Evolutionary conservation across 805 yeast species (phyloP).

Genomic region (Myxozyma monticola): DNA sequence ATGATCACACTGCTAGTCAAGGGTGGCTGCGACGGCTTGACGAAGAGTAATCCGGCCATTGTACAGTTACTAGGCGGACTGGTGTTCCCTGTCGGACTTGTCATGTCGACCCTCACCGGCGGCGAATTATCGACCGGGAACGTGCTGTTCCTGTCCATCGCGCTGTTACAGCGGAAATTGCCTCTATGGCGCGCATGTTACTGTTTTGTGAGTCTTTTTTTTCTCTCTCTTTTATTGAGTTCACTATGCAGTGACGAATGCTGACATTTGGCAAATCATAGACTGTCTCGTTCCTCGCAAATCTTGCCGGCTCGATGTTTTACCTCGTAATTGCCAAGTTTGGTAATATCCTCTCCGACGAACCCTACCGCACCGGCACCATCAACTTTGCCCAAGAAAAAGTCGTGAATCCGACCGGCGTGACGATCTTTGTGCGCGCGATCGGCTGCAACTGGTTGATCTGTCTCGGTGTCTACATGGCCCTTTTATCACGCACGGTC

Average conservation of each 20-base stretch:
- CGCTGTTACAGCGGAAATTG: conserved; percentile 24
- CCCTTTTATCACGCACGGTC: conserved; percentile 73
- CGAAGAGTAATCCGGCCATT: conserved; percentile 24
- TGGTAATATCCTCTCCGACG: conserved; percentile 22
- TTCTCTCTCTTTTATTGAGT: not conserved
- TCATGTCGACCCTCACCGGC: conserved; percentile 29
- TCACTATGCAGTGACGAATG: not conserved
- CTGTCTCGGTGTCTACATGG: conserved; percentile 71
- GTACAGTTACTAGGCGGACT: conserved; percentile 27
- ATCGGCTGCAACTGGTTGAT: conserved; percentile 79
- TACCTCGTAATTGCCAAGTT: conserved; percentile 27
- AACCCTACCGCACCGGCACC: conserved; percentile 25
- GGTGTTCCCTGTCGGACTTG: conserved; percentile 31
- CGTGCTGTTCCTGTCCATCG: conserved; percentile 22
- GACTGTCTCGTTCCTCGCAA: conserved; percentile 26
- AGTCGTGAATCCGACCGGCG: conserved; percentile 16
- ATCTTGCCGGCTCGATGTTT: conserved; percentile 27
- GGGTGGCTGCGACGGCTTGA: conserved; percentile 28
- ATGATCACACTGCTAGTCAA: conserved; percentile 26
- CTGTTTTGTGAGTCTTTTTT: conserved; percentile 17
- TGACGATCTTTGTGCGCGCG: conserved; percentile 27
- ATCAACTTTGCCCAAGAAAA: conserved; percentile 24
- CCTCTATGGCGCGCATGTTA: conserved; percentile 24
- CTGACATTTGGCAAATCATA: too few species aligned
- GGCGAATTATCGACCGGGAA: conserved; percentile 31